Evolutionary conservation across 495 filamentous ascomycete species (phyloP).

Genomic region (Hypoxylon subgilvum): DNA sequence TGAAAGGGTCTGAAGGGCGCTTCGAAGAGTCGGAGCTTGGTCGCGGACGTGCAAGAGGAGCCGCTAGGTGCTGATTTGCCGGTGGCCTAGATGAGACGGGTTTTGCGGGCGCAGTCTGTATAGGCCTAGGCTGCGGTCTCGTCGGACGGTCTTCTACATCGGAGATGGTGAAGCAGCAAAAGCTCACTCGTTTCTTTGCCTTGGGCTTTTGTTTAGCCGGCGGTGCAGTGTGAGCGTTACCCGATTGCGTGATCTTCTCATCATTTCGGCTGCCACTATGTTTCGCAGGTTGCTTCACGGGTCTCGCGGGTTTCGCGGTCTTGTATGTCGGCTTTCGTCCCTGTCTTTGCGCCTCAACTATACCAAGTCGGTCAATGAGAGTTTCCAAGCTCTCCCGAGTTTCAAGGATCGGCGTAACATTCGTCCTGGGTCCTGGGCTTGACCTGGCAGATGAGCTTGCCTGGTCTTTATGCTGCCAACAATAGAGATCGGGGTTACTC

Average conservation of each 20-base stretch:
- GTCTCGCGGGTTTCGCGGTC: slow-evolving; percentile 9
- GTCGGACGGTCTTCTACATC: slow-evolving; percentile 45
- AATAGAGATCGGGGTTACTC: slow-evolving; percentile 64
- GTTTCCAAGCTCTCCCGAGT: slow-evolving; percentile 81
- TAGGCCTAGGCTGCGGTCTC: slow-evolving; percentile 48
- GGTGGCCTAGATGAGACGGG: slow-evolving; percentile 38
- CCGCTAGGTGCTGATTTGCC: slow-evolving; percentile 35
- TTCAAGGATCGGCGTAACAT: slow-evolving; percentile 50
- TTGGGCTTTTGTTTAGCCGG: slow-evolving; percentile 40
- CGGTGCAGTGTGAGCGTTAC: slow-evolving; percentile 12
- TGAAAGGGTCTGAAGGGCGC: slow-evolving; percentile 42
- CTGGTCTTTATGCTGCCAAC: slow-evolving; percentile 95
- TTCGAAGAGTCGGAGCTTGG: slow-evolving; percentile 46
- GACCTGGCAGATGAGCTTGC: slow-evolving; percentile 57
- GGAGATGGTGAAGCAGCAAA: slow-evolving; percentile 55
- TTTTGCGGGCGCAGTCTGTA: slow-evolving; percentile 45
- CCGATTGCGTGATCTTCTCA: slow-evolving; percentile 23
- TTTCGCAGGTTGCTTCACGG: too few species aligned
- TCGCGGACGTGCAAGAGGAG: slow-evolving; percentile 39
- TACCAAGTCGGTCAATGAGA: slow-evolving; percentile 75
- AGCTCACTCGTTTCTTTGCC: slow-evolving; percentile 41
- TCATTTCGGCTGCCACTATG: slow-evolving; percentile 11
- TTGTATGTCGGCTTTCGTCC: slow-evolving; percentile 38
- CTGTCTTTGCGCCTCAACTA: slow-evolving; percentile 59
- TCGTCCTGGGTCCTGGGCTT: slow-evolving; percentile 46